Base-by-base conservation (phyloP, 2,329 filamentous ascomycete genomes). In the Phoma sp. region DNA sequence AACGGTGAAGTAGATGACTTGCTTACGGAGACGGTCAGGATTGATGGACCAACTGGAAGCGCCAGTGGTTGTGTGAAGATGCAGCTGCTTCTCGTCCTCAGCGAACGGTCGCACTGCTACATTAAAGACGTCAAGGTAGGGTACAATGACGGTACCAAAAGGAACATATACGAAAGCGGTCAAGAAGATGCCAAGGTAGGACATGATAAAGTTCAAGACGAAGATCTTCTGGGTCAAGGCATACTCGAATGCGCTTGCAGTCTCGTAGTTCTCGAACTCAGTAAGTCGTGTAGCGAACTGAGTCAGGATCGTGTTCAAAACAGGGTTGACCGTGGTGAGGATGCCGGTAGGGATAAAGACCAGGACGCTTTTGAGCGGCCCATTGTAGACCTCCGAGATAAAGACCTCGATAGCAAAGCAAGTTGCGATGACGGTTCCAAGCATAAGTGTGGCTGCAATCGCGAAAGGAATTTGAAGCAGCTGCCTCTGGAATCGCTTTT, bases 391-490 rank as follows among this genome's bases (percentile, higher is more conserved):
- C 75, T 99, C 92, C 0, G 90, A 93, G 62, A 99, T 91, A 77
- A 98, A 97, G 26, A 98, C 91, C 72, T 99, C 95, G 57, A 97
- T 91, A 7, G 88, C 90, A 74, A 98, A 98, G 69, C 91, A 95
- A 12, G 86, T 86, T 11, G 90, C 87, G 60, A 98, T 96, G 64
- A 98, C 80, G 15, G 87, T 86, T 1, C 93, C 93, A 6, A 98
- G 83, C 1, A 89, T 84, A 20, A 87, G 53, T 7, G 88, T 79
- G 26, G 92, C 93, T 10, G 86, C 81, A 5, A 96, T 73, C 0
- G 91, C 91, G 75, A 99, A 97, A 0, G 93, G 93, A 2, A 96
- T 79, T 69, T 96, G 89, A 14, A 96, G 80, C 37, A 93, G 73
- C 74, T 97, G 93, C 21, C 90, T 85, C 64, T 86, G 77, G 4